phyloP scores from a whole-genome alignment of 2,329 filamentous ascomycete species.

The Verticillium nonalfalfae region DNA sequence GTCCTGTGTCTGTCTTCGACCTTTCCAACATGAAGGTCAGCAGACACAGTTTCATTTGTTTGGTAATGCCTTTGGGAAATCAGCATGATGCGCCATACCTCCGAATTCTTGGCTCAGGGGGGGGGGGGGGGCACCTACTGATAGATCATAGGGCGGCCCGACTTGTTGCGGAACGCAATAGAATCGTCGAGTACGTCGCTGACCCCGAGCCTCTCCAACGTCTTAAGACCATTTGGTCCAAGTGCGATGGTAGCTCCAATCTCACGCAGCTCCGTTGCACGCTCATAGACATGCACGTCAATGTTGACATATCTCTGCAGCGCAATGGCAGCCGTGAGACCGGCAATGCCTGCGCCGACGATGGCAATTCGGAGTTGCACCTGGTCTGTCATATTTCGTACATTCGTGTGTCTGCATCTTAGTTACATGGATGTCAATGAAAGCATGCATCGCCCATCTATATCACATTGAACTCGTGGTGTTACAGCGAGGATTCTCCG shows the following conservation, averaged over 20 bases:
- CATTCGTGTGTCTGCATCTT: background rate
- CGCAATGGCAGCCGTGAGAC: conserved; percentile 39
- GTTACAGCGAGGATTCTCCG: background rate
- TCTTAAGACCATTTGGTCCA: conserved; percentile 46
- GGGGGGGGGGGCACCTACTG: conserved; percentile 22
- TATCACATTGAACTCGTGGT: background rate
- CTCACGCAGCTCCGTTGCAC: conserved; percentile 36
- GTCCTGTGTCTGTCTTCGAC: conserved; percentile 30
- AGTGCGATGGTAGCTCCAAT: conserved; percentile 42
- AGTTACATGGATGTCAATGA: background rate
- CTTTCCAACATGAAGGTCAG: conserved; percentile 31
- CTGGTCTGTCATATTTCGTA: conserved; percentile 2
- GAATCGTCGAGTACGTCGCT: conserved; percentile 33
- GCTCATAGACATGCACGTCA: conserved; percentile 42
- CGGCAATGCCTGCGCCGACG: conserved; percentile 43
- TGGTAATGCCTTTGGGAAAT: conserved; percentile 25
- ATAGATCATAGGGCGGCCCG: conserved; percentile 37
- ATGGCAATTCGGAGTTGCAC: conserved; percentile 35
- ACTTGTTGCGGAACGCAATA: conserved; percentile 31
- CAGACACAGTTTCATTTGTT: conserved; percentile 36
- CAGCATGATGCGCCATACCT: background rate
- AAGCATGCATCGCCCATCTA: background rate
- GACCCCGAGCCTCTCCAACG: conserved; percentile 42
- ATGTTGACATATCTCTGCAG: conserved; percentile 31
- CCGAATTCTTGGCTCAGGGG: background rate